Conservation (phyloP, 495 filamentous ascomycete species). For the Tuber umbilicatum region DNA sequence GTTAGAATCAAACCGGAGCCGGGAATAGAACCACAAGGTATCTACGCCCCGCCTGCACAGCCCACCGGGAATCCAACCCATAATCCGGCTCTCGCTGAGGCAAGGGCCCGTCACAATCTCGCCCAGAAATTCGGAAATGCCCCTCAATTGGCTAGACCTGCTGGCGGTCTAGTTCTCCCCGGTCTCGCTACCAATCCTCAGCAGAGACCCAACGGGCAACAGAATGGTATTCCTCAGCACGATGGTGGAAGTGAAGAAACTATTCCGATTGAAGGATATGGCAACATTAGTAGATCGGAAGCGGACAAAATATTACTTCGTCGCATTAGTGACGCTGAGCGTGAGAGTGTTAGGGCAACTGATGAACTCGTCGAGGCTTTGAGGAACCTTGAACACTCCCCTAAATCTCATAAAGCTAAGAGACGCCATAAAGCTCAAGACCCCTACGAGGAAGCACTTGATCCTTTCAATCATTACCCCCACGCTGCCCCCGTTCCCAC, state of each 20-base stretch:
- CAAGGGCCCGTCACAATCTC: slow-evolving; percentile 42
- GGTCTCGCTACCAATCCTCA: slow-evolving; percentile 33
- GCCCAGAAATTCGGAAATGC: slow-evolving; percentile 55
- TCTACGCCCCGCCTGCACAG: slow-evolving; percentile 31
- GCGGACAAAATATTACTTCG: slow-evolving; percentile 36
- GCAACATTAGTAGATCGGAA: slow-evolving; percentile 39
- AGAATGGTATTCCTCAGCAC: slow-evolving; percentile 54
- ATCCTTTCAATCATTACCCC: slow-evolving; percentile 35
- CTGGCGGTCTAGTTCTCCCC: slow-evolving; percentile 35
- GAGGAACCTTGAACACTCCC: slow-evolving; percentile 44
- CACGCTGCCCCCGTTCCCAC: slow-evolving; percentile 25
- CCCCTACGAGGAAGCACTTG: slow-evolving; percentile 35
- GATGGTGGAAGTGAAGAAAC: slow-evolving; percentile 62
- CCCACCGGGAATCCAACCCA: slow-evolving; percentile 37
- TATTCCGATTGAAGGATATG: slow-evolving; percentile 45
- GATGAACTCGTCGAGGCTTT: slow-evolving; percentile 37
- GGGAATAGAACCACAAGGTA: slow-evolving; percentile 48
- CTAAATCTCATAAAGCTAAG: slow-evolving; percentile 39
- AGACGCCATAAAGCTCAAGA: slow-evolving; percentile 37
- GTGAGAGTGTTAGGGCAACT: slow-evolving; percentile 35
- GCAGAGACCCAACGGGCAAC: slow-evolving; percentile 43
- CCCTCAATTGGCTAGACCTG: slow-evolving; percentile 30
- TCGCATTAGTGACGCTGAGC: slow-evolving; percentile 35
- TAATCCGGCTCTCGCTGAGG: slow-evolving; percentile 42
- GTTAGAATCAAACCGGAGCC: slow-evolving; percentile 69